Percentiles rank a stretch among this genome's conserved stretches.
phyloP scores from a whole-genome alignment of 75 land plant species.

The Gnetum montanum region DNA sequence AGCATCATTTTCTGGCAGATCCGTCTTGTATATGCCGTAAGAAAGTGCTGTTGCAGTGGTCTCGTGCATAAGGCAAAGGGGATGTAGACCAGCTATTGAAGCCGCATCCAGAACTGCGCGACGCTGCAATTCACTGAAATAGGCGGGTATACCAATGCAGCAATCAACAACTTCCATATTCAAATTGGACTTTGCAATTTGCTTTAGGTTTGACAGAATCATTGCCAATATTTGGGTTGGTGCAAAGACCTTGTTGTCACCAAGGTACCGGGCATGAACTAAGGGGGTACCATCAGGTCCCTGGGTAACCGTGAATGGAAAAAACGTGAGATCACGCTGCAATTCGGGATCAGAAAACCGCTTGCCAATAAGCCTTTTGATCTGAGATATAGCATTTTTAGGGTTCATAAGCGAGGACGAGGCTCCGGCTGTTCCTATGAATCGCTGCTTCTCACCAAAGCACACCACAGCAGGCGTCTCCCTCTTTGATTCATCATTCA shows the following conservation, averaged over 20 bases:
- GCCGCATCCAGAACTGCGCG: slow-evolving; percentile 44
- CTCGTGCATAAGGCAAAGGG: slow-evolving; percentile 39
- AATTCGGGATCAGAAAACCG: slow-evolving; percentile 58
- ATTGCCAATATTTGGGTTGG: slow-evolving; percentile 46
- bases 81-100: slow-evolving; percentile 30
- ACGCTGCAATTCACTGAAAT: slow-evolving; percentile 48
- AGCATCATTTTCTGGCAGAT: slow-evolving; percentile 49
- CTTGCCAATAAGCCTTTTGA: slow-evolving; percentile 63
- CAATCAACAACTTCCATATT: slow-evolving; percentile 35
- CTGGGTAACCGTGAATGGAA: slow-evolving; percentile 38
- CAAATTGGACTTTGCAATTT: slow-evolving; percentile 43
- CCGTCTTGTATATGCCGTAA: slow-evolving; percentile 59
- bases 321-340: slow-evolving; percentile 23
- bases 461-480: slow-evolving; percentile 80
- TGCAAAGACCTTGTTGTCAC: slow-evolving; percentile 19
- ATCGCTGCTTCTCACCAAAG: slow-evolving; percentile 88
- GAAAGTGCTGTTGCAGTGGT: slow-evolving; percentile 51
- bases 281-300: slow-evolving; percentile 35
- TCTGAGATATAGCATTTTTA: slow-evolving; percentile 64
- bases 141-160: slow-evolving; percentile 50
- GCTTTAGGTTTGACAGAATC: slow-evolving; percentile 35
- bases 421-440: slow-evolving; percentile 77
- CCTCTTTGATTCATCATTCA: slow-evolving; percentile 80
- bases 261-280: slow-evolving; percentile 30
- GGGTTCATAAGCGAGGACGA: slow-evolving; percentile 60